A percentile compares a stretch with the other conserved stretches of the same genome.
Evolutionary conservation across 2,329 filamentous ascomycete genomes (phyloP).

Genomic region (Arthrobotrys conoides): DNA sequence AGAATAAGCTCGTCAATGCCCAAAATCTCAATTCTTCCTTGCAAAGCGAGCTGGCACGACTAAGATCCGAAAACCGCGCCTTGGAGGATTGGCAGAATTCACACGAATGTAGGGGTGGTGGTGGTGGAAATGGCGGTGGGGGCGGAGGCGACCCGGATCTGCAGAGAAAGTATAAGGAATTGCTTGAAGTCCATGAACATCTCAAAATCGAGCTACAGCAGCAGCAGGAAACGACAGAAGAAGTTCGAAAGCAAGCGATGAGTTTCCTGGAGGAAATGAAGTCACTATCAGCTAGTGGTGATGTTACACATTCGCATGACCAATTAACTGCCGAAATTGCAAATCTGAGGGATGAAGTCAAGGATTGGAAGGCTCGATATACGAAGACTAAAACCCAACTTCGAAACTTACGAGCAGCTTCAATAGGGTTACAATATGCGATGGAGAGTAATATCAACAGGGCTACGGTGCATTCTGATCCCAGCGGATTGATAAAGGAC

Average conservation of each 20-base stretch:
- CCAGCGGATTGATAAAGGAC: conserved; percentile 86
- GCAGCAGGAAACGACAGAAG: conserved; percentile 82
- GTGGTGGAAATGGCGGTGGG: neutral
- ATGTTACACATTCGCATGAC: conserved; percentile 85
- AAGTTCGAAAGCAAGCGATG: conserved; percentile 86
- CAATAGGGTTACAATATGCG: conserved; percentile 74
- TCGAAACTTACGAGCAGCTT: conserved; percentile 83
- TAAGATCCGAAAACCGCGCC: conserved; percentile 77
- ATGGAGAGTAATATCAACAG: conserved; percentile 71
- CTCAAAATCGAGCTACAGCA: conserved; percentile 77
- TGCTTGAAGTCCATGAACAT: conserved; percentile 77
- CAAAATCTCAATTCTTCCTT: conserved; percentile 84
- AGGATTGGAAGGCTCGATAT: conserved; percentile 91
- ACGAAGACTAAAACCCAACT: conserved; percentile 89
- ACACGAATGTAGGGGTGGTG: conserved; percentile 54
- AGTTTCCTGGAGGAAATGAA: conserved; percentile 92
- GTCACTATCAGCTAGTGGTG: conserved; percentile 82
- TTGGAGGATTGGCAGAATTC: conserved; percentile 70
- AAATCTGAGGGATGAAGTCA: conserved; percentile 83
- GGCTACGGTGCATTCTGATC: conserved; percentile 79
- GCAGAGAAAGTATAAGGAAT: conserved; percentile 73
- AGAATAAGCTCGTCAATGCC: conserved; percentile 80
- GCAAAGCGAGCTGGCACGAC: conserved; percentile 81
- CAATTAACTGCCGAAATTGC: conserved; percentile 81
- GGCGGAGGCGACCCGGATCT: conserved; percentile 70